These are phyloP conservation scores for Tetrapisispora pingtungensis DNA, from an alignment of 805 yeast species.

Conservation along the genomic window DNA sequence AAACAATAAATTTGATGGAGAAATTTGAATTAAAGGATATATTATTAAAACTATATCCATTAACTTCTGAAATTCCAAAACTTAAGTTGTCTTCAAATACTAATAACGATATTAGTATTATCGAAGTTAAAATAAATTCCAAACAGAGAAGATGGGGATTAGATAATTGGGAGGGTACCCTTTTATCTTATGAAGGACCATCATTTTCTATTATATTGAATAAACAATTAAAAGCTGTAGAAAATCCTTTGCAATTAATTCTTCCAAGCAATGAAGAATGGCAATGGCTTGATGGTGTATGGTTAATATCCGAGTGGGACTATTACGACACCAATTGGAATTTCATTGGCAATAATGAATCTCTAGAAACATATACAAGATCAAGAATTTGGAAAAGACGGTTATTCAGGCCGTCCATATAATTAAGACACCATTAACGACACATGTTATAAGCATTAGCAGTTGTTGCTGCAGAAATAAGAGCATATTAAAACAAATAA, in stretches of 20 bases:
- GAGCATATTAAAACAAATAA: too few species aligned
- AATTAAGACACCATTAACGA: too few species aligned
- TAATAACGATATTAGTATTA: constrained; percentile 7
- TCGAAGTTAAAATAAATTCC: constrained; percentile 20
- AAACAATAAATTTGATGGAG: constrained; percentile 6
- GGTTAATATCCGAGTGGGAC: constrained; percentile 21
- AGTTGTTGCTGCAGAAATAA: too few species aligned
- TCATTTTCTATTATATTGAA: constrained; percentile 8
- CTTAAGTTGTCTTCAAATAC: neutral
- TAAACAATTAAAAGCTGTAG: neutral
- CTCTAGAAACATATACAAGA: constrained; percentile 23
- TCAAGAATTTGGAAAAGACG: constrained; percentile 19
- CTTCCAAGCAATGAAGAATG: constrained; percentile 10
- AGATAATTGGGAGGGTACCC: constrained; percentile 15
- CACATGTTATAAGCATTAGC: too few species aligned
- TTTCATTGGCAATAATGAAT: constrained; percentile 15
- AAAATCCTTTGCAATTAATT: constrained; percentile 17
- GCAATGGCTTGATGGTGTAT: constrained; percentile 24
- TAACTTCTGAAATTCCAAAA: constrained; percentile 2
- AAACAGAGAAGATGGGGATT: constrained; percentile 25
- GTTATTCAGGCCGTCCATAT: constrained; percentile 5
- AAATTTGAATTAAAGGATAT: constrained; percentile 8
- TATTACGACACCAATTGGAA: constrained; percentile 23
- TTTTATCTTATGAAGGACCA: constrained; percentile 20
- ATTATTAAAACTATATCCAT: constrained; percentile 11